Conservation (phyloP, 1,139 yeast genomes). For the Geotrichum cucujoidarum region DNA sequence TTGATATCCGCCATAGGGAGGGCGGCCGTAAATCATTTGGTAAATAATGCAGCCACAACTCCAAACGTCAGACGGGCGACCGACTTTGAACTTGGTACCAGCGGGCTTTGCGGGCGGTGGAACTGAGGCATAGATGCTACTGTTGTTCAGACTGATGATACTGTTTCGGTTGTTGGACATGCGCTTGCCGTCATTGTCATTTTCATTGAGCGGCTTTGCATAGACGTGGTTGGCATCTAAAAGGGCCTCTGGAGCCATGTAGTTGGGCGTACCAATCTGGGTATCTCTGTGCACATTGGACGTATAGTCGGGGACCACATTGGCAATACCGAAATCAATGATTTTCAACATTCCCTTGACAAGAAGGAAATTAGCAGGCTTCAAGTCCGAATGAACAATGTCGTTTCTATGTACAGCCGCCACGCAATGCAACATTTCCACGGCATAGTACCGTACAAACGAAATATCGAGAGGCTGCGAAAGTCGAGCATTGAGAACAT, state of each 20-base stretch:
- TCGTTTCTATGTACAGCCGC: slow-evolving; percentile 82
- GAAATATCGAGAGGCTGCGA: slow-evolving; percentile 57
- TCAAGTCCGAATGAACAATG: slow-evolving; percentile 89
- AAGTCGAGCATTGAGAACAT: slow-evolving; percentile 60
- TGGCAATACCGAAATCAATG: slow-evolving; percentile 94
- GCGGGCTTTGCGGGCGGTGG: slow-evolving; percentile 27
- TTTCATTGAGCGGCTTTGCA: slow-evolving; percentile 18
- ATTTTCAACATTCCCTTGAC: slow-evolving; percentile 81
- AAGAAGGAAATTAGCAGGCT: slow-evolving; percentile 90
- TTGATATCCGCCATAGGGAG: slow-evolving; percentile 80
- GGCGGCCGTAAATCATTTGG: slow-evolving; percentile 90
- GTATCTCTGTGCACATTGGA: slow-evolving; percentile 84
- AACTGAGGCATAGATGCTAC: slow-evolving; percentile 13
- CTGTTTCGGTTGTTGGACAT: slow-evolving; percentile 16
- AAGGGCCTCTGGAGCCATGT: slow-evolving; percentile 97
- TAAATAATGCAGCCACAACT: slow-evolving; percentile 94
- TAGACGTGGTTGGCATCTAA: slow-evolving; percentile 49
- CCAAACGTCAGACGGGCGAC: slow-evolving; percentile 98
- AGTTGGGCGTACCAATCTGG: slow-evolving; percentile 93
- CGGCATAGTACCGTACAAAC: slow-evolving; percentile 76
- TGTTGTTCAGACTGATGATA: slow-evolving; percentile 16
- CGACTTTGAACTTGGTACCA: slow-evolving; percentile 57
- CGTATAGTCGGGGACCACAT: slow-evolving; percentile 90
- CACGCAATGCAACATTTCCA: slow-evolving; percentile 79
- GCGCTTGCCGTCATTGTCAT: slow-evolving; percentile 1